These are phyloP conservation scores for Phytophthora pini DNA, from an alignment of 352 stramenopile genomes.

Conservation along the genomic window DNA sequence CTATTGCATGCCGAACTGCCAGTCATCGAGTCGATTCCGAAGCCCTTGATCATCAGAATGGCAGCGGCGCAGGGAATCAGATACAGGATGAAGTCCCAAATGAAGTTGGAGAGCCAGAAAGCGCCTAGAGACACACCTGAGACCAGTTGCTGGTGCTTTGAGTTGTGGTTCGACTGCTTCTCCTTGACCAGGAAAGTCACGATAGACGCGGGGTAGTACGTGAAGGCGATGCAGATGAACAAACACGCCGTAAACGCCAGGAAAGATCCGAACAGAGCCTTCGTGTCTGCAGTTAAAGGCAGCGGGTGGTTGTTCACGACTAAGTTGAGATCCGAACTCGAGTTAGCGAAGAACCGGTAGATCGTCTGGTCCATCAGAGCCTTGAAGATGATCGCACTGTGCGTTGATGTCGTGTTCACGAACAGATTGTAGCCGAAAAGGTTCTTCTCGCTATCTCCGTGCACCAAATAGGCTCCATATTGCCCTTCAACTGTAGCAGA, in stretches of 20 bases:
- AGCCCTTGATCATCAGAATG: conserved; percentile 56
- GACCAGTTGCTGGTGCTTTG: conserved; percentile 97
- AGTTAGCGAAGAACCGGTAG: conserved; percentile 62
- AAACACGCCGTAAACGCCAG: conserved; percentile 78
- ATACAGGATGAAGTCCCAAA: conserved; percentile 95
- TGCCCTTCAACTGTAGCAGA: conserved; percentile 32
- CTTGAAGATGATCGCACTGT: conserved; percentile 70
- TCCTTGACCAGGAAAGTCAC: conserved; percentile 97
- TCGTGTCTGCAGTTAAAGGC: conserved; percentile 51
- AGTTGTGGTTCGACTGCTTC: conserved; percentile 89
- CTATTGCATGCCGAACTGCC: conserved; percentile 52
- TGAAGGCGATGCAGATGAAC: conserved; percentile 92
- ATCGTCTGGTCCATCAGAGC: conserved; percentile 65
- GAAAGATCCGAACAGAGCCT: conserved; percentile 57
- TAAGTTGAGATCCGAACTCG: conserved; percentile 37
- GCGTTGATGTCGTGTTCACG: conserved; percentile 66
- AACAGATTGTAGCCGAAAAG: conserved; percentile 71
- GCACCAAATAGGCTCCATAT: conserved; percentile 61
- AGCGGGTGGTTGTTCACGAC: conserved; percentile 63
- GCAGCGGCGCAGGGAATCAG: conserved; percentile 66
- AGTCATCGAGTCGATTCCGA: conserved; percentile 55
- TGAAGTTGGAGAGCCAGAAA: conserved; percentile 97
- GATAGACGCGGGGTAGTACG: conserved; percentile 92
- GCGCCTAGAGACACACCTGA: conserved; percentile 92
- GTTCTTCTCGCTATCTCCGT: conserved; percentile 48